Percentiles rank a stretch among this genome's conserved stretches.
Evolutionary conservation across 257 asterid genomes (phyloP).

Genomic region (Petunia secreta): DNA sequence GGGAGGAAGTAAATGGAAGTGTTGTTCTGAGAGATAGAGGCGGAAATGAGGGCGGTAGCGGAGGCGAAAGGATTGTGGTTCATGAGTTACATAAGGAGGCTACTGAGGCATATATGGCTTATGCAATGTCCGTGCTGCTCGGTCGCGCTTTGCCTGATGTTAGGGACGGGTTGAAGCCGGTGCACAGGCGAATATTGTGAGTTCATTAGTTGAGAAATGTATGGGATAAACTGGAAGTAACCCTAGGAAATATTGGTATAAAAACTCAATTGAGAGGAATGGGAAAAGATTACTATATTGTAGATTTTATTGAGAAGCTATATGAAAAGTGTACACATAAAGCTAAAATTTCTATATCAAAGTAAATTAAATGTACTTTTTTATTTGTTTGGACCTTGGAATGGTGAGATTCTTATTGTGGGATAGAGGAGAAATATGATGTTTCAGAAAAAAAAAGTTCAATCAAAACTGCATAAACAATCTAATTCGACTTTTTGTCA

Average conservation of each 20-base stretch:
- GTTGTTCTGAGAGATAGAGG: constrained; percentile 42
- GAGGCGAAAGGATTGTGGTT: constrained; percentile 46
- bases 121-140: constrained; percentile 93
- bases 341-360: not conserved
- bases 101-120: constrained; percentile 86
- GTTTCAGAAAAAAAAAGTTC: not conserved
- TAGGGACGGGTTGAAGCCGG: constrained; percentile 96
- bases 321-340: not conserved
- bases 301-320: not conserved
- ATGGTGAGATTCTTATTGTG: not conserved
- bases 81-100: constrained; percentile 97
- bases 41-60: constrained; percentile 52
- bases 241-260: not conserved
- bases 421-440: not conserved
- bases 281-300: not conserved
- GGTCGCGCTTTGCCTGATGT: constrained; percentile 97
- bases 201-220: constrained; percentile 30
- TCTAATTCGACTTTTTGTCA: not conserved
- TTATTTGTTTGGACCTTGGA: not conserved
- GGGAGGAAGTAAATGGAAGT: constrained; percentile 50
- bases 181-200: constrained; percentile 89
- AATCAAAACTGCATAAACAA: not conserved
- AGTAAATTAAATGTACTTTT: not conserved
- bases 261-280: not conserved
- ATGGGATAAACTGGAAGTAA: constrained; percentile 11